Base-by-base conservation (phyloP, 169 alveolate species). In the Plasmodium knowlesi region DNA sequence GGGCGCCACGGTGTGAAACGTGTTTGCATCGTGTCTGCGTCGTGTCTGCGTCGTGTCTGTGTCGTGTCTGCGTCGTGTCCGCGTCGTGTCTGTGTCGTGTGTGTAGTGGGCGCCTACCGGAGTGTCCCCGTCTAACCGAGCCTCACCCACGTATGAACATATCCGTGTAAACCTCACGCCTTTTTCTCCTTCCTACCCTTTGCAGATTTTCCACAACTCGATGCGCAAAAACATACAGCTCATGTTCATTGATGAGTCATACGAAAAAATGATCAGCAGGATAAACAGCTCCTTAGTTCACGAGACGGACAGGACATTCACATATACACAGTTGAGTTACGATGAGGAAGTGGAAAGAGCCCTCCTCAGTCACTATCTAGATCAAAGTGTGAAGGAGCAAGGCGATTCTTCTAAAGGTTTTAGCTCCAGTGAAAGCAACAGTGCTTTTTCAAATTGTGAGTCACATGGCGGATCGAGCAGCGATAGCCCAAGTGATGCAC, bases 151-250 rank as follows among this genome's bases (percentile, higher is more conserved):
- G 12, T 54, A 12, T 14, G 9, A n/a, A n/a, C 9, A 4, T 4
- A 16, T 32, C 37, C 70, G 3, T 19, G 12, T 25, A 10, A 34
- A n/a, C 10, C 5, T 8, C 39, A n/a, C 34, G n/a, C 71, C 57
- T 12, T 71, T 14, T 71, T 14, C 19, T 46, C 79, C 39, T 74
- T 25, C 61, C 41, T 37, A 72, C 37, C 54, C 57, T 3, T 41
- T 83, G 28, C 89, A 88, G 94, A 79, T 88, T 19, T 88, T 88
- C 46, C 94, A 88, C 78, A 88, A 88, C 16, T 14, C 88, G 1
- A 72, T 88, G 30, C 34, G 94, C 32, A 88, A 88, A 41, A 78
- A 88, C 74, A 76, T 88, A 25, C 94, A 88, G 22, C 72, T 88
- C 9, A 88, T 79, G 90, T 88, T 88, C 57, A 76, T 88, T 16